phyloP scores from a whole-genome alignment of 2,329 filamentous ascomycete genomes.

The Botrytis byssoidea region DNA sequence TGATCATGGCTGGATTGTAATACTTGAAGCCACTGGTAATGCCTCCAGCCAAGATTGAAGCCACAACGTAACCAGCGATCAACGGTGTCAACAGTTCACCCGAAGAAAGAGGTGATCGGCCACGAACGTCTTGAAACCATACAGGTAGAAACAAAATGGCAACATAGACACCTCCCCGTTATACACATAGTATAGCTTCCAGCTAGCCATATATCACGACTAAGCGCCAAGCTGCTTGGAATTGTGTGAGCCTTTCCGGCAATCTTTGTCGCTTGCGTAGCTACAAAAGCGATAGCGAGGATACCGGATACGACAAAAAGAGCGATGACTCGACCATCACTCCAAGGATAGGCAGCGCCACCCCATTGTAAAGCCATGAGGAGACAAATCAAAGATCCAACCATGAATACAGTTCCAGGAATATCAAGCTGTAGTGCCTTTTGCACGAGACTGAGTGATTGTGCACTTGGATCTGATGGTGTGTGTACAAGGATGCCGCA shows the following conservation, averaged over 20 bases:
- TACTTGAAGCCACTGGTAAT: slow-evolving; percentile 37
- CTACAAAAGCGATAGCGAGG: slow-evolving; percentile 33
- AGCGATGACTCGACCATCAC: slow-evolving; percentile 35
- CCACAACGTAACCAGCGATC: slow-evolving; percentile 36
- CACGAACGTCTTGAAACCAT: slow-evolving; percentile 47
- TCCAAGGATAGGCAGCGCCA: slow-evolving; percentile 38
- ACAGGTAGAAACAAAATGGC: slow-evolving; percentile 46
- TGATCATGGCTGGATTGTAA: slow-evolving; percentile 33
- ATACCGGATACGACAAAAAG: slow-evolving; percentile 37
- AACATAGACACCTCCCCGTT: not conserved
- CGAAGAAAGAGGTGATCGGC: slow-evolving; percentile 43
- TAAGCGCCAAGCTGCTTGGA: slow-evolving; percentile 36
- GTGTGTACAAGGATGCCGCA: slow-evolving; percentile 7
- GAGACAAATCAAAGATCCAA: slow-evolving; percentile 34
- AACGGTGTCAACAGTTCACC: slow-evolving; percentile 43
- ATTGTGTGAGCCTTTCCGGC: slow-evolving; percentile 38
- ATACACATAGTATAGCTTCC: not conserved
- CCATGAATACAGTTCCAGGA: slow-evolving; percentile 1
- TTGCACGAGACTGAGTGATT: not conserved
- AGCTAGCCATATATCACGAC: slow-evolving; percentile 28
- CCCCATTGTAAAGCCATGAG: slow-evolving; percentile 40
- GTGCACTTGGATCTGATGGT: not conserved
- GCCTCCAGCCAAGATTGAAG: slow-evolving; percentile 24
- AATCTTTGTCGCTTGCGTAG: slow-evolving; percentile 39
- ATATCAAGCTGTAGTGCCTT: slow-evolving; percentile 6